Evolutionary conservation across 2,329 filamentous ascomycete species (phyloP), one percentile per base, ranked within the genome.

Genomic region (Cordyceps pruinosa): DNA sequence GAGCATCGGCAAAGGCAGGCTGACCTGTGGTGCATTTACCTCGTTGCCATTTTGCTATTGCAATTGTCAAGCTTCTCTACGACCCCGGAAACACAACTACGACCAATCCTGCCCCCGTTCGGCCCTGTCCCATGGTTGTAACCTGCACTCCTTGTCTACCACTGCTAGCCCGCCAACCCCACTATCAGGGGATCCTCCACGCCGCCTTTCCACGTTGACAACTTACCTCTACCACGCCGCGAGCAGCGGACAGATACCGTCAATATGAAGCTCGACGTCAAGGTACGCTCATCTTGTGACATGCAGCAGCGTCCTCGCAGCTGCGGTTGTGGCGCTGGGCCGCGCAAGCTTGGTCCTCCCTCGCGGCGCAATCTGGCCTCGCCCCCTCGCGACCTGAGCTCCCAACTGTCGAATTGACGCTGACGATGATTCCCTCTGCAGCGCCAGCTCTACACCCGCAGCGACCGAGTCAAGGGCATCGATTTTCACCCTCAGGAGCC

Each of bases 401-500:
- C 15, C 23, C 4, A 46, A 30, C 47, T 44, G n/a, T 45, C 46
- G n/a, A 34, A 46, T 41, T 39, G 34, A 32, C 26, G 23, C 25
- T 56, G 53, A 49, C 55, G 32, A 39, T 41, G 19, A 45, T 49
- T 17, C n/a, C 15, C 46, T 21, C 57, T 58, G 45, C 60, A 61
- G 74, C 73, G 74, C 65, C 74, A 77, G 71, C 70, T 77, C 63
- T 76, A 75, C 77, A 89, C 89, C 74, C 85, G 91, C 75, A 95
- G 89, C 69, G 90, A 97, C 83, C 88, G 93, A 77, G 93, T 97
- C 65, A 97, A 97, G 78, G 88, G 89, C 70, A 91, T 96, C 74
- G 93, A 97, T 78, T 97, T 97, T 73, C 93, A 97, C 72, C 92
- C 91, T 42, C 90, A 90, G 59, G 93, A 97, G 78, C 91, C 92